Conservation (phyloP, 768 basidiomycete species). For the Tylopilus plumbeoviolaceoides region DNA sequence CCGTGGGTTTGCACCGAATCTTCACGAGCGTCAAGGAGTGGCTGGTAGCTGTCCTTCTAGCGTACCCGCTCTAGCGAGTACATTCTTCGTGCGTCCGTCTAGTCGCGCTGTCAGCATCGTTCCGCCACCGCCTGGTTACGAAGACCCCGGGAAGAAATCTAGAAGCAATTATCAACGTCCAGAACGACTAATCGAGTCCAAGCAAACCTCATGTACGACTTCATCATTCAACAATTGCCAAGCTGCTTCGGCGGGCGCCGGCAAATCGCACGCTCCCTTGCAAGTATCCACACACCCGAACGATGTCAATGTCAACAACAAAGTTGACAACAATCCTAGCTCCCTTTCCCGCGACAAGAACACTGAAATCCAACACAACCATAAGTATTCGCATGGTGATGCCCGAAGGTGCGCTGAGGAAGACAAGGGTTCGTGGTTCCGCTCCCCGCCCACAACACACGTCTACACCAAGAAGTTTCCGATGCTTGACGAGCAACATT, state of each 20-base stretch:
- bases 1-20: conserved; percentile 3
- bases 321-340: conserved; percentile 20
- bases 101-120: conserved; percentile 31
- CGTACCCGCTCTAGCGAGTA: background rate
- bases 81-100: conserved; percentile 19
- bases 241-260: conserved; percentile 1
- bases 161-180: conserved; percentile 11
- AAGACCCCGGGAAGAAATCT: conserved; percentile 13
- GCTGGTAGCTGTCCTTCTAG: background rate
- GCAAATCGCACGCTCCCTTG: conserved; percentile 6
- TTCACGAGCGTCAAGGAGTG: conserved; percentile 1
- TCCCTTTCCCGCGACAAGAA: conserved; percentile 16
- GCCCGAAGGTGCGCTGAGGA: conserved; percentile 3
- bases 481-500: conserved; percentile 10
- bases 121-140: conserved; percentile 22
- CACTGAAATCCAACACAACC: conserved; percentile 14
- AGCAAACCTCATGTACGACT: conserved; percentile 2
- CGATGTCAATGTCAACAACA: conserved; percentile 18
- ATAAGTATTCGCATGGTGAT: conserved; percentile 24
- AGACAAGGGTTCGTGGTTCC: conserved; percentile 5
- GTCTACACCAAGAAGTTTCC: conserved; percentile 12
- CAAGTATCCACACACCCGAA: conserved; percentile 23
- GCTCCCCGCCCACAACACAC: conserved; percentile 10
- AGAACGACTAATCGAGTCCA: conserved; percentile 3
- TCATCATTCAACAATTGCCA: conserved; percentile 6